Conservation (phyloP, 129 eudicot species). For the Ambrosia artemisiifolia region DNA sequence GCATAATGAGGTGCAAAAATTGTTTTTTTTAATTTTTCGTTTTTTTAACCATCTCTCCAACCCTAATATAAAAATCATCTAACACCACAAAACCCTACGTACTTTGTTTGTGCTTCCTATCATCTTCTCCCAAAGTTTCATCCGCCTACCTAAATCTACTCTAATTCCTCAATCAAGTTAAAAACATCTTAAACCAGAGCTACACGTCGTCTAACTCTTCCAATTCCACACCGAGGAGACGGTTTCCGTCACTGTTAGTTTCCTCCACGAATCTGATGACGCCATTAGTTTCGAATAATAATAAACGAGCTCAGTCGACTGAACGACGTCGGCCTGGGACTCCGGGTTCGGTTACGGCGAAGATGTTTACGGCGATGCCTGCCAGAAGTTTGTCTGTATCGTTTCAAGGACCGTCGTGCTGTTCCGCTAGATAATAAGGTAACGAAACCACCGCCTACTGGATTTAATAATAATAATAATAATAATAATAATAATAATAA, state of each 20-base stretch:
- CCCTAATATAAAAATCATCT: too few species aligned
- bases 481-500: too few species aligned
- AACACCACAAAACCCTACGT: too few species aligned
- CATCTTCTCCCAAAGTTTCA: too few species aligned
- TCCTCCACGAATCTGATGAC: conserved; percentile 35
- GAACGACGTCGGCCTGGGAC: conserved; percentile 53
- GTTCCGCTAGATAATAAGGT: conserved; percentile 39
- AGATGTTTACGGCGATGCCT: conserved; percentile 50
- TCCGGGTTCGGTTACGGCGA: conserved; percentile 52
- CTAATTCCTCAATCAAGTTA: too few species aligned
- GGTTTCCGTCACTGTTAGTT: conserved; percentile 42
- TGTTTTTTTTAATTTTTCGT: too few species aligned
- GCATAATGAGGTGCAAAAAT: too few species aligned
- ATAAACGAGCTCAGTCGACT: conserved; percentile 45
- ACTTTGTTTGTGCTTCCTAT: too few species aligned
- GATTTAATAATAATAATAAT: too few species aligned
- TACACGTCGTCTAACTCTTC: conserved; percentile 56
- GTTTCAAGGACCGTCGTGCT: conserved; percentile 77
- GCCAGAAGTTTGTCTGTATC: conserved; percentile 77
- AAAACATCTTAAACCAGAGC: too few species aligned
- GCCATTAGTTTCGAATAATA: conserved; percentile 24
- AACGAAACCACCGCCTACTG: conserved; percentile 51
- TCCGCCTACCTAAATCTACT: too few species aligned
- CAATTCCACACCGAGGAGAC: conserved; percentile 28
- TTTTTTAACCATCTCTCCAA: too few species aligned